Evolutionary conservation across 768 basidiomycete species (phyloP), one percentile per base, ranked within the genome.

Genomic region (Mycena filopes): DNA sequence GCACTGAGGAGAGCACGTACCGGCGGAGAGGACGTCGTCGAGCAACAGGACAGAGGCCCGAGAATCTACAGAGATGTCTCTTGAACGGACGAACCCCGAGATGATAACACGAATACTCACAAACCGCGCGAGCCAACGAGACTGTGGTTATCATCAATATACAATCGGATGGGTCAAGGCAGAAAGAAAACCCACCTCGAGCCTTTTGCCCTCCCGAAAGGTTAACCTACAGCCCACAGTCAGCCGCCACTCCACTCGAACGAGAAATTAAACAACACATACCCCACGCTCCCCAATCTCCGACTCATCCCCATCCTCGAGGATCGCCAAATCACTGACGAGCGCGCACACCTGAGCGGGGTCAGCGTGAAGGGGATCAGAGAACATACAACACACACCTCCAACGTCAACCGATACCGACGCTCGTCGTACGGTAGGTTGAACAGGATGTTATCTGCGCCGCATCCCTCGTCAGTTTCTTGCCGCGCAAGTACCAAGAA

Each of bases 251-350:
- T n/a, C n/a, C n/a, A n/a, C n/a, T n/a, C n/a, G n/a, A n/a, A n/a
- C n/a, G n/a, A n/a, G n/a, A n/a, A n/a, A n/a, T n/a, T n/a, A n/a
- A n/a, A n/a, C n/a, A n/a, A n/a, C n/a, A n/a, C 54, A 15, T 73
- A 92, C 93, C 26, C 93, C 93, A 31, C 92, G 89, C 79, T 95
- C 93, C n/a, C 93, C 93, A 58, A 95, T 94, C 75, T 95, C 94
- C 0, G 93, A 88, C 68, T 92, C 89, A 68, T 95, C 94, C 1
- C 94, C 93, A 70, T 95, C 94, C 73, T 95, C 94, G 20, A 96
- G 80, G 59, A 95, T 94, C 51, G 88, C 86, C 36, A 96, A 80
- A 71, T 96, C 94, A 57, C 82, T 86, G 25, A 89, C 79, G n/a
- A 96, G 80, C 0, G 93, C 92, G 66, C 84, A 86, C 20, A 77